These are phyloP conservation scores for Didymella segeticola DNA, from an alignment of 2,329 filamentous ascomycete genomes.

Conservation along the genomic window DNA sequence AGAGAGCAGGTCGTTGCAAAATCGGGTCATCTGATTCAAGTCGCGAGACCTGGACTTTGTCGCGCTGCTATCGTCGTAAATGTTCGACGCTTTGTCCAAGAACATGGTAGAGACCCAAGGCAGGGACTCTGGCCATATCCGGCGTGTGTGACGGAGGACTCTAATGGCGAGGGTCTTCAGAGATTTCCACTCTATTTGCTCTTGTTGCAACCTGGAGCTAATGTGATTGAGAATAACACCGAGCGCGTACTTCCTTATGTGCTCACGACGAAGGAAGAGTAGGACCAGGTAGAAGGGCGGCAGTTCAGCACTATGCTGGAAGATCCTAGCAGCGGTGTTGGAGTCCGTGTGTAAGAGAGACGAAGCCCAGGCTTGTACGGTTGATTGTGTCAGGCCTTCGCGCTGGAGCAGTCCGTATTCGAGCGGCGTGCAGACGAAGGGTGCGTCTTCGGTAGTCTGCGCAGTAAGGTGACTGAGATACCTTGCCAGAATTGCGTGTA, in stretches of 20 bases:
- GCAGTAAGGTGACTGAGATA: slow-evolving; percentile 28
- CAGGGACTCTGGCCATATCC: slow-evolving; percentile 39
- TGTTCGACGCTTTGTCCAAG: slow-evolving; percentile 28
- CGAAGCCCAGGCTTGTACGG: slow-evolving; percentile 34
- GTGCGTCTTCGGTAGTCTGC: slow-evolving; percentile 2
- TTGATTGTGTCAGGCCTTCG: slow-evolving; percentile 22
- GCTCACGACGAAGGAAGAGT: slow-evolving; percentile 41
- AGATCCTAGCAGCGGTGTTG: slow-evolving; percentile 25
- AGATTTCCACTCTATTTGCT: slow-evolving; percentile 28
- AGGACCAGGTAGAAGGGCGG: slow-evolving; percentile 43
- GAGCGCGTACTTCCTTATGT: slow-evolving; percentile 30
- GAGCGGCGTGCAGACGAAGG: slow-evolving; percentile 20
- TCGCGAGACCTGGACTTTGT: background rate
- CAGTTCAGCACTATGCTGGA: slow-evolving; percentile 16
- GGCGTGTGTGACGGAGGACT: slow-evolving; percentile 41
- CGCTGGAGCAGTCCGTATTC: slow-evolving; percentile 31
- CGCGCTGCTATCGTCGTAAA: slow-evolving; percentile 13
- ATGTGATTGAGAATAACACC: slow-evolving; percentile 35
- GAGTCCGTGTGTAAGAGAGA: slow-evolving; percentile 29
- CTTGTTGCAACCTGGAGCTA: slow-evolving; percentile 18
- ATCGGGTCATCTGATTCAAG: slow-evolving; percentile 40
- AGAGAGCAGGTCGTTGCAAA: slow-evolving; percentile 58
- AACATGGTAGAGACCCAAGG: slow-evolving; percentile 42
- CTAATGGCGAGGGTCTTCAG: slow-evolving; percentile 36
- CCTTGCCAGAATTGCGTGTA: slow-evolving; percentile 38